A percentile compares a stretch with the other conserved stretches of the same genome.
Conservation (phyloP, 805 yeast species). For the Pichia nanzhaoensis region DNA sequence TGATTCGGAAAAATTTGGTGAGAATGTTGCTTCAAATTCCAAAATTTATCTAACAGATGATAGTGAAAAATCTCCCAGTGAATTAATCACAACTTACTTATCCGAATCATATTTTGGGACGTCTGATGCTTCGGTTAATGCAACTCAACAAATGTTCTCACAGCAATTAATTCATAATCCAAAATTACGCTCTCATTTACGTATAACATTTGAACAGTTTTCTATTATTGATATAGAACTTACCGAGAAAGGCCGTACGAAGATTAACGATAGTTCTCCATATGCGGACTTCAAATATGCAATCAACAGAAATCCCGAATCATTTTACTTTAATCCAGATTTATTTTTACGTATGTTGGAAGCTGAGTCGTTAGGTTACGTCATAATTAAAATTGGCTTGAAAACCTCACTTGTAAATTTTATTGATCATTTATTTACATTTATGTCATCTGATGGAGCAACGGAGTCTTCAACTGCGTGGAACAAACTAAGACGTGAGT, state of each 20-base stretch:
- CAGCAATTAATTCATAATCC: constrained; percentile 80
- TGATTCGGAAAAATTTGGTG: constrained; percentile 74
- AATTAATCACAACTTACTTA: constrained; percentile 39
- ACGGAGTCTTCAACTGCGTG: constrained; percentile 72
- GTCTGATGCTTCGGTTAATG: constrained; percentile 46
- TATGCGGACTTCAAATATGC: constrained; percentile 91
- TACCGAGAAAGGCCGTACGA: constrained; percentile 76
- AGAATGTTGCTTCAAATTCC: constrained; percentile 61
- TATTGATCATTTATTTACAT: constrained; percentile 43
- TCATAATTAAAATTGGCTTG: constrained; percentile 56
- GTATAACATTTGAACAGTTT: constrained; percentile 53
- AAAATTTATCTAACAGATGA: constrained; percentile 72
- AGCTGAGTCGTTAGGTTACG: constrained; percentile 77
- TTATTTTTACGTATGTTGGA: constrained; percentile 81
- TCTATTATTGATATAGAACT: constrained; percentile 67
- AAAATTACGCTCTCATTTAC: constrained; percentile 62
- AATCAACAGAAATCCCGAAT: constrained; percentile 68
- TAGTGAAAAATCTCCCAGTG: constrained; percentile 52
- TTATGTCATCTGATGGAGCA: constrained; percentile 69
- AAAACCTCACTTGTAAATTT: constrained; percentile 37
- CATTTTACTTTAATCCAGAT: constrained; percentile 71
- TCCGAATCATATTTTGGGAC: constrained; percentile 45
- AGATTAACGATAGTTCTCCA: constrained; percentile 73
- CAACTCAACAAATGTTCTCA: constrained; percentile 68
- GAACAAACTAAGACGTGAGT: constrained; percentile 68